Base-by-base conservation (phyloP, 139 green algal species). In the Desmodesmus armatus region DNA sequence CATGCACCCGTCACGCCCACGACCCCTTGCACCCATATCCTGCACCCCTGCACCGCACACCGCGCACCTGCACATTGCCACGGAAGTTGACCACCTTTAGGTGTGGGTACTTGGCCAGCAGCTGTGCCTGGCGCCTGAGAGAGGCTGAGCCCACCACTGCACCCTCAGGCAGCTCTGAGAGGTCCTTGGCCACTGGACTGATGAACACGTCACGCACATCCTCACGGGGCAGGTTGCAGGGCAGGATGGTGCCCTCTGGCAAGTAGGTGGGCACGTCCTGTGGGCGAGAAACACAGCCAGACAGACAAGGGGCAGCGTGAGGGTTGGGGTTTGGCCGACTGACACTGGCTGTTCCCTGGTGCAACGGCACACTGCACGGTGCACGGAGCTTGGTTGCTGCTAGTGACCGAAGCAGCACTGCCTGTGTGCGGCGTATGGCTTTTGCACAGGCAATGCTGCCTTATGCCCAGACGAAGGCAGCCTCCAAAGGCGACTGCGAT, bases 251-350 rank as follows among this genome's bases (percentile, higher is more conserved):
- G 70, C 96, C 97, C 63, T 94, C 90, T 19, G 98, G 96, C 73
- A 99, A 90, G 91, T 99, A 99, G 4, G 98, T 99, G 11, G 98
- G 98, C 65, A 99, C 98, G 88, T 99, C 98, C 94, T 97, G 91
- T 74, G 9, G 2, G 37, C 31, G n/a, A n/a, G 53, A 65, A 23
- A 23, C 19, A 65, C 53, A 65, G n/a, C n/a, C n/a, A n/a, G n/a
- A n/a, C n/a, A n/a, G n/a, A n/a, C n/a, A n/a, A n/a, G n/a, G n/a
- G n/a, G n/a, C n/a, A n/a, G n/a, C n/a, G n/a, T n/a, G 53, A 65
- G 53, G 53, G 53, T 23, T 19, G 53, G 53, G 53, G 53, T 23
- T n/a, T 65, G 53, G 53, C 53, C 19, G 53, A 23, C 19, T 19
- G 53, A 65, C 53, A 65, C 21, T 65, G 19, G 23, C 19, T 19